Percentiles rank a stretch among this genome's conserved stretches.
Evolutionary conservation across 2,329 filamentous ascomycete genomes (phyloP).

Genomic region (Dactylellina drechsleri): DNA sequence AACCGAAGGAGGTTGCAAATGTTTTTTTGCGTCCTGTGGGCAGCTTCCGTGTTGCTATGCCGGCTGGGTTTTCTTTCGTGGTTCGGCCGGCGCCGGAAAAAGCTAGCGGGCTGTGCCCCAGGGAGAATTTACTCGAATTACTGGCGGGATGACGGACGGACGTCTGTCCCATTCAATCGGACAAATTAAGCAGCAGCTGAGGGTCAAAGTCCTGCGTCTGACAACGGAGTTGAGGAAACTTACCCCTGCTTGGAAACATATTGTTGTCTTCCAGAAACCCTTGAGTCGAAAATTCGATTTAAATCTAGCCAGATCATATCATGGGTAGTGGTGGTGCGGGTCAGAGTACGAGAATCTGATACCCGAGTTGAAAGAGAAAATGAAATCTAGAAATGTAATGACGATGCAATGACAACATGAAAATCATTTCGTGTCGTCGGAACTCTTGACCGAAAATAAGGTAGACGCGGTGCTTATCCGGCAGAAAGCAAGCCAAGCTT

Average conservation of each 20-base stretch:
- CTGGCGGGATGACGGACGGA: conserved; percentile 42
- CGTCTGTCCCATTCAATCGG: conserved; percentile 37
- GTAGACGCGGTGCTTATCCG: conserved; percentile 44
- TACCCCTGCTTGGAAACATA: neutral
- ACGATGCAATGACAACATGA: neutral
- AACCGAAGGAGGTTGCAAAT: conserved; percentile 43
- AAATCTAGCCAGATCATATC: neutral
- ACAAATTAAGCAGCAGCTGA: conserved; percentile 38
- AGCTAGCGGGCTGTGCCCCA: conserved; percentile 27
- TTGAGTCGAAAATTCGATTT: conserved; percentile 19
- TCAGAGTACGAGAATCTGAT: too few species aligned
- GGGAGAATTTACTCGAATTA: conserved; percentile 17
- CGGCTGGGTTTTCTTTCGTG: conserved; percentile 27
- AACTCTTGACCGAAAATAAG: conserved; percentile 48
- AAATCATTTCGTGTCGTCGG: conserved; percentile 21
- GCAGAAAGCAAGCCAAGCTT: conserved; percentile 48
- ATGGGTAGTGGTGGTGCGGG: neutral
- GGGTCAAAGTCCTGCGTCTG: conserved; percentile 26
- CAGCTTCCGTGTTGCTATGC: conserved; percentile 30
- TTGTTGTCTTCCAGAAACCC: conserved; percentile 21
- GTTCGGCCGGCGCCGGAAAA: conserved; percentile 55
- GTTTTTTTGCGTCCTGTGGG: neutral
- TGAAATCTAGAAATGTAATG: neutral
- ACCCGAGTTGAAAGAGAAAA: neutral
- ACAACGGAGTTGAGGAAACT: conserved; percentile 12